phyloP scores from a whole-genome alignment of 2,329 filamentous ascomycete species.

The Fusarium drepaniforme region DNA sequence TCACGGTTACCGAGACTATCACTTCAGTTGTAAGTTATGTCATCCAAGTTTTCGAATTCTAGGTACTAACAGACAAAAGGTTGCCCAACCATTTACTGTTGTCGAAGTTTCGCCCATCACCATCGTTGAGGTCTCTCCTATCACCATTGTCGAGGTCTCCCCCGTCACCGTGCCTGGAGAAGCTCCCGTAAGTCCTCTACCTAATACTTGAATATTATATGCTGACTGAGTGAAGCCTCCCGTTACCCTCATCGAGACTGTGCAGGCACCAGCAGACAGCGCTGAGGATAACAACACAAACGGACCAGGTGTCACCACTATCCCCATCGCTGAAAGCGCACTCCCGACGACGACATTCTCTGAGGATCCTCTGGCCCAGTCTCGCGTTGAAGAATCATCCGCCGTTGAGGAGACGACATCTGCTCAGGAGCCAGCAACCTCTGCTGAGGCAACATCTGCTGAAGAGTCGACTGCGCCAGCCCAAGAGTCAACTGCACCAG shows the following conservation, averaged over 20 bases:
- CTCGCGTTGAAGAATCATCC: constrained; percentile 6
- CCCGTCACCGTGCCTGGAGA: constrained; percentile 15
- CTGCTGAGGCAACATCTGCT: not conserved
- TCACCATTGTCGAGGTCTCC: constrained; percentile 5
- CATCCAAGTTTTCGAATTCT: not conserved
- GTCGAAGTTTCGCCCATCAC: constrained; percentile 28
- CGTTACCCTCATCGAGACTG: constrained; percentile 37
- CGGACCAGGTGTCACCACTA: constrained; percentile 45
- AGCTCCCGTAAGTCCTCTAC: constrained; percentile 28
- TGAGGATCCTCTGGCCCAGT: constrained; percentile 28
- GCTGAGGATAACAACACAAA: constrained; percentile 10
- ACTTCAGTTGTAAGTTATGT: constrained; percentile 15
- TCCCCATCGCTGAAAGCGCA: constrained; percentile 43
- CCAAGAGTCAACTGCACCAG: not conserved
- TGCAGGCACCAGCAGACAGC: constrained; percentile 12
- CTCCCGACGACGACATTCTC: constrained; percentile 47
- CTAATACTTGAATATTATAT: not conserved
- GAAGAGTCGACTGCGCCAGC: not conserved
- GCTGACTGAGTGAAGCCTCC: constrained; percentile 24
- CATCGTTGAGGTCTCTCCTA: constrained; percentile 13
- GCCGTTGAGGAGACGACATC: not conserved
- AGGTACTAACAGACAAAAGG: not conserved
- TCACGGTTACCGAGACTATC: constrained; percentile 26
- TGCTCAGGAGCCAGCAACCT: not conserved
- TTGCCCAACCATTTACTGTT: constrained; percentile 29